Conservation (phyloP, 106 monocot genomes). For the Dioscorea alata region DNA sequence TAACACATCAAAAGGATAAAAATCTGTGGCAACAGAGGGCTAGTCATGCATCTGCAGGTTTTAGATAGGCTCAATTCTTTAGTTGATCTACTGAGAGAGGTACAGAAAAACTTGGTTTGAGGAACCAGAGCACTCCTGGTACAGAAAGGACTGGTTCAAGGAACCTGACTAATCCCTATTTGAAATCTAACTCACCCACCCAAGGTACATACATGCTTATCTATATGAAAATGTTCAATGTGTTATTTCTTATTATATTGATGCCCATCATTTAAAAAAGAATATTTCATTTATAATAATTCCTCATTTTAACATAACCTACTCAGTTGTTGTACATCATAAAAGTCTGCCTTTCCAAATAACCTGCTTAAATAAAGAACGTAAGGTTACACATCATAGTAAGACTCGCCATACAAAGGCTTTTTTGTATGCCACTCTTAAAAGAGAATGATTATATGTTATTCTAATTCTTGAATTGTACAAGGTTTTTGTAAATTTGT, state of each 20-base stretch:
- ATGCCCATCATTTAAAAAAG: not conserved
- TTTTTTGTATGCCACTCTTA: no score
- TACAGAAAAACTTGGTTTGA: slow-evolving; percentile 12
- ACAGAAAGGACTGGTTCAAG: slow-evolving; percentile 11
- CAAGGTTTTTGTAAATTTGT: no score
- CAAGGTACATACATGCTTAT: slow-evolving; percentile 33
- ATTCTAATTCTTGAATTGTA: no score
- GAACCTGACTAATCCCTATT: slow-evolving; percentile 21
- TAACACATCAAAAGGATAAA: slow-evolving; percentile 9
- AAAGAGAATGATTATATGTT: no score
- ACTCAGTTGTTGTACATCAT: no score
- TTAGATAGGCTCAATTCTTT: slow-evolving; percentile 61
- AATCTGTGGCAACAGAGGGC: slow-evolving; percentile 35
- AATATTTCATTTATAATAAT: not conserved
- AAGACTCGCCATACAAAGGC: no score
- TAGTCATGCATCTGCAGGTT: slow-evolving; percentile 25
- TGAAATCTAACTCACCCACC: slow-evolving; percentile 20
- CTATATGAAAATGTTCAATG: not conserved
- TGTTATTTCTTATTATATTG: not conserved
- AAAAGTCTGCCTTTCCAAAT: no score
- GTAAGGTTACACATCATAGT: no score
- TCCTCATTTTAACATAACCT: not conserved
- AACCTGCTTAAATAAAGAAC: no score
- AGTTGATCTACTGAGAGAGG: slow-evolving; percentile 27
- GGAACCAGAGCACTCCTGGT: slow-evolving; percentile 9